These are phyloP conservation scores for Lachnellula suecica DNA, from an alignment of 2,329 filamentous ascomycete species.

Conservation along the genomic window DNA sequence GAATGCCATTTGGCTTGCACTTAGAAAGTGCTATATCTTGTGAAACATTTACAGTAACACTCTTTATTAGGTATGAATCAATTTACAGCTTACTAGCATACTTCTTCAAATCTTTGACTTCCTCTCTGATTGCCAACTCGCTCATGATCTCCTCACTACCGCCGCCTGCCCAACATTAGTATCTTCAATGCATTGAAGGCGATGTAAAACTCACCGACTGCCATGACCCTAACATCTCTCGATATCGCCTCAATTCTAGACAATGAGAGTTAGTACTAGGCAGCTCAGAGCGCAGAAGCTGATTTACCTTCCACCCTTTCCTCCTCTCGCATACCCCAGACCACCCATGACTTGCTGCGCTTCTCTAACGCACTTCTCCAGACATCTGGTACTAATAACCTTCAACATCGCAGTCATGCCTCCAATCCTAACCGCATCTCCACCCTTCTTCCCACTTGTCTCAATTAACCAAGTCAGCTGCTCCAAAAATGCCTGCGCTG, in stretches of 20 bases:
- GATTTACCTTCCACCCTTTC: constrained; percentile 41
- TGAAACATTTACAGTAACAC: not conserved
- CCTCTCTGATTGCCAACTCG: constrained; percentile 31
- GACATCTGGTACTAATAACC: constrained; percentile 49
- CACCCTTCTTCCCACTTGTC: constrained; percentile 16
- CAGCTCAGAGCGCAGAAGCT: not conserved
- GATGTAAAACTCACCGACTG: constrained; percentile 28
- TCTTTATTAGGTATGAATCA: not conserved
- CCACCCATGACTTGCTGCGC: constrained; percentile 56
- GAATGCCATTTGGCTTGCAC: not conserved
- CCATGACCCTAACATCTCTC: constrained; percentile 49
- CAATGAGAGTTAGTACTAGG: constrained; percentile 8
- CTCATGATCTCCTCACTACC: constrained; percentile 35
- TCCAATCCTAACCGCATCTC: constrained; percentile 42
- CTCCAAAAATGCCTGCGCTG: constrained; percentile 60
- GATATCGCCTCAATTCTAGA: constrained; percentile 51
- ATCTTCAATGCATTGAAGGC: not conserved
- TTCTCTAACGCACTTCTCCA: constrained; percentile 53
- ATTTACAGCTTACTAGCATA: constrained; percentile 25
- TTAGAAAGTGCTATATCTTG: not conserved
- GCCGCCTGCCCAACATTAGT: constrained; percentile 24
- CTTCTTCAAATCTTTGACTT: constrained; percentile 30
- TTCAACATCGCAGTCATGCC: constrained; percentile 52
- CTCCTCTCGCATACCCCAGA: constrained; percentile 48
- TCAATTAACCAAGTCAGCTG: constrained; percentile 49